Evolutionary conservation across 75 land plant species (phyloP).

Genomic region (Ceratopteris richardii): DNA sequence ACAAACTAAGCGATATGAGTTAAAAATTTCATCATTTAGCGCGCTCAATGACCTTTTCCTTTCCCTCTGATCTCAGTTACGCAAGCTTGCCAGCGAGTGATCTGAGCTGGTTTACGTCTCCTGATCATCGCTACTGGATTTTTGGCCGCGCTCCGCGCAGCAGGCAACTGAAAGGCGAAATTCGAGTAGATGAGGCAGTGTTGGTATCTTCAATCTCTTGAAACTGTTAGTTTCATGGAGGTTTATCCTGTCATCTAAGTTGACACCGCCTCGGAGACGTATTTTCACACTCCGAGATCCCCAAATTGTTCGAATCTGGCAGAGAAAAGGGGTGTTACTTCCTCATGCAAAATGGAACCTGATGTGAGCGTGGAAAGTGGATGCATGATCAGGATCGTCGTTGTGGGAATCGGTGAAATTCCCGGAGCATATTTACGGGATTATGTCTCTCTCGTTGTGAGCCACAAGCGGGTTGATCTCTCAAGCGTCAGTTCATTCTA

Average conservation of each 20-base stretch:
- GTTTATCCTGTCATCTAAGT: background rate
- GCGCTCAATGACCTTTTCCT: no score
- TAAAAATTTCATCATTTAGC: no score
- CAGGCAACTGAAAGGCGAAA: no score
- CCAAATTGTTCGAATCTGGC: background rate
- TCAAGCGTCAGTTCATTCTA: constrained; percentile 69
- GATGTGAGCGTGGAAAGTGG: constrained; percentile 81
- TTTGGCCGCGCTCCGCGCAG: no score
- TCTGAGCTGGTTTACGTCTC: no score
- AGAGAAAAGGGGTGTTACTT: background rate
- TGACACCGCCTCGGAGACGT: background rate
- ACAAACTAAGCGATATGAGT: no score
- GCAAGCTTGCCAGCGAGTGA: no score
- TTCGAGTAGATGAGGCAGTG: no score
- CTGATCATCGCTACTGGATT: no score
- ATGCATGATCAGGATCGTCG: constrained; percentile 79
- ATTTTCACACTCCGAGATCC: background rate
- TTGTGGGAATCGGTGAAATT: constrained; percentile 65
- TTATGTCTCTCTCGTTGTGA: constrained; percentile 55
- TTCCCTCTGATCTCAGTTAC: no score
- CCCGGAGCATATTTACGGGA: constrained; percentile 52
- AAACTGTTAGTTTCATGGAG: background rate
- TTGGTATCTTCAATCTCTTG: no score
- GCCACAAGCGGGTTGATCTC: constrained; percentile 55
- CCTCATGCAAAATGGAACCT: constrained; percentile 56